These are phyloP conservation scores for Geosiphon pyriformis DNA, from an alignment of 192 early-diverging fungal species.

Conservation along the genomic window DNA sequence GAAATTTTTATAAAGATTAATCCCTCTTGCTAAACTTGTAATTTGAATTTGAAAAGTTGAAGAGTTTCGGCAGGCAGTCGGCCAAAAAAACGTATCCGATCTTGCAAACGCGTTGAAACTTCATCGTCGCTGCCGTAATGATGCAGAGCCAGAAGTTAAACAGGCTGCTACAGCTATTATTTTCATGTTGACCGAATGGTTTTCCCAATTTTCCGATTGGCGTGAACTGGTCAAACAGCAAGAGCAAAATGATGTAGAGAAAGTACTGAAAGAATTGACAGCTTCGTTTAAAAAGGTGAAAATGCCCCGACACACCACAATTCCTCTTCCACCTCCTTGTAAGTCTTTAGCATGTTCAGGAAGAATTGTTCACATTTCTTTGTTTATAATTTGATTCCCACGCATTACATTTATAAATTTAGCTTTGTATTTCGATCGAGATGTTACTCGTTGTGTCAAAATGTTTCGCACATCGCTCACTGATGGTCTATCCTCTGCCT, in stretches of 20 bases:
- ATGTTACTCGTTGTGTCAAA: slow-evolving; percentile 69
- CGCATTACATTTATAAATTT: neutral
- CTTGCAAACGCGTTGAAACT: slow-evolving; percentile 73
- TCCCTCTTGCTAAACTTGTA: no score
- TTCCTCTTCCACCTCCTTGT: slow-evolving; percentile 58
- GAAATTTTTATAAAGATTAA: no score
- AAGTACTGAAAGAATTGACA: slow-evolving; percentile 61
- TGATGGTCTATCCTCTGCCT: slow-evolving; percentile 60
- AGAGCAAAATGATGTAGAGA: slow-evolving; percentile 70
- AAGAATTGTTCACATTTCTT: neutral
- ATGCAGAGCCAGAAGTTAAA: slow-evolving; percentile 61
- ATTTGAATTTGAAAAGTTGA: slow-evolving; percentile 44
- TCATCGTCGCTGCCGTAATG: slow-evolving; percentile 66
- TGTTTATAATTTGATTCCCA: neutral
- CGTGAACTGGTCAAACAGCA: slow-evolving; percentile 79
- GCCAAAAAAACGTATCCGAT: slow-evolving; percentile 70
- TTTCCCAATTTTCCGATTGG: slow-evolving; percentile 86
- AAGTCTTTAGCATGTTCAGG: neutral
- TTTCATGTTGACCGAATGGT: slow-evolving; percentile 65
- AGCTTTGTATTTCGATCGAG: slow-evolving; percentile 92
- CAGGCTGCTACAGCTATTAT: slow-evolving; percentile 75
- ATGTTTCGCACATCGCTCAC: slow-evolving; percentile 75
- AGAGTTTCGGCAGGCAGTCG: slow-evolving; percentile 83
- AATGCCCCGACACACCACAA: slow-evolving; percentile 43
- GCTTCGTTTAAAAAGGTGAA: slow-evolving; percentile 35